Evolutionary conservation across 2,329 filamentous ascomycete genomes (phyloP).

Genomic region (Cladophialophora yegresii): DNA sequence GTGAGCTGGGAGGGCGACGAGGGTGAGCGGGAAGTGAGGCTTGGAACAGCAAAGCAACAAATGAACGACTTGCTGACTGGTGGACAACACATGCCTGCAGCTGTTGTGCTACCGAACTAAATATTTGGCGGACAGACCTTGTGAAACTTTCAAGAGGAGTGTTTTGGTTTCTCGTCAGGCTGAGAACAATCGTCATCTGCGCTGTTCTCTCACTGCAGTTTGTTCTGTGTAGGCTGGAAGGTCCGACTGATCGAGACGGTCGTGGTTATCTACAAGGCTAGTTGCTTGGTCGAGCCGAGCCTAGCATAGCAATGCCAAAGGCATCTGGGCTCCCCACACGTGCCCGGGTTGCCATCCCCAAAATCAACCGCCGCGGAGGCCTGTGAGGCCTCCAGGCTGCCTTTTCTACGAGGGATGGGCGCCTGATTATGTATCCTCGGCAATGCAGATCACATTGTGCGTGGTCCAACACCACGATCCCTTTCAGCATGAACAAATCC

Average conservation of each 20-base stretch:
- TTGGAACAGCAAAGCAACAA: not conserved
- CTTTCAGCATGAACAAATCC: not conserved
- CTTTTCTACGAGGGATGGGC: no score
- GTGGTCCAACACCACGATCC: not conserved
- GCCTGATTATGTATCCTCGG: not conserved
- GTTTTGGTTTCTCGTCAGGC: no score
- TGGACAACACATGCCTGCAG: not conserved
- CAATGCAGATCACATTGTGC: not conserved
- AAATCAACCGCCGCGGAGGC: no score
- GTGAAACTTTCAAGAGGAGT: no score
- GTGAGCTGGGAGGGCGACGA: not conserved
- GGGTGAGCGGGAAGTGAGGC: not conserved
- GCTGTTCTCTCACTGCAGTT: not conserved
- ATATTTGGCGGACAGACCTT: not conserved
- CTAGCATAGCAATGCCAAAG: no score
- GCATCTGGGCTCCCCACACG: no score
- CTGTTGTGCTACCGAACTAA: not conserved
- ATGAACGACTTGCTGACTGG: not conserved
- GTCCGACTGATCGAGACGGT: not conserved
- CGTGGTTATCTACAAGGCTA: not conserved
- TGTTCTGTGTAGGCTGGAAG: not conserved
- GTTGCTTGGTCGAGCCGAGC: not conserved
- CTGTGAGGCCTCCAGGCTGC: no score
- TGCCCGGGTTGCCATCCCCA: no score
- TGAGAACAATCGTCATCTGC: not conserved